A percentile compares a stretch with the other conserved stretches of the same genome.
These are phyloP conservation scores for Arthrinium puccinioides DNA, from an alignment of 2,329 filamentous ascomycete genomes.

Conservation along the genomic window DNA sequence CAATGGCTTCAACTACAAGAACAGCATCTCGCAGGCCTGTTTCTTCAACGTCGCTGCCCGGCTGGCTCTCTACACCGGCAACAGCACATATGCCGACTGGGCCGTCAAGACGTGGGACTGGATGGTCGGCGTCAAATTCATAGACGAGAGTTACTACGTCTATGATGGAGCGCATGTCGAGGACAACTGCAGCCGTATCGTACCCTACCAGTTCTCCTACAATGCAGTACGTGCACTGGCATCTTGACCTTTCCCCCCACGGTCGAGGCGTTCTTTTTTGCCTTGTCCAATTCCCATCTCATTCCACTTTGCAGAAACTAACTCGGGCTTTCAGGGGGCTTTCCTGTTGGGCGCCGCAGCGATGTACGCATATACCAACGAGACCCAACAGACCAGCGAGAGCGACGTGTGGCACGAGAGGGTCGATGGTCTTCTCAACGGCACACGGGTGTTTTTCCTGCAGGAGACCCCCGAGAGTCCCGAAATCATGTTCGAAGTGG, in stretches of 20 bases:
- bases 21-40: conserved; percentile 55
- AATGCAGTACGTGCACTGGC: conserved; percentile 36
- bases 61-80: conserved; percentile 69
- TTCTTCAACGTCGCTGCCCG: conserved; percentile 60
- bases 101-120: conserved; percentile 67
- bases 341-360: conserved; percentile 60
- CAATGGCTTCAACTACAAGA: conserved; percentile 73
- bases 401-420: conserved; percentile 49
- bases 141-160: conserved; percentile 52
- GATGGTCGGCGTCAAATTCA: conserved; percentile 50
- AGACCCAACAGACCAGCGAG: conserved; percentile 17
- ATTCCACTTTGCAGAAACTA: neutral
- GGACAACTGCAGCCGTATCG: conserved; percentile 49
- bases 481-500: conserved; percentile 53
- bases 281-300: no score
- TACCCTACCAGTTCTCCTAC: conserved; percentile 61
- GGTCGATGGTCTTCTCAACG: conserved; percentile 48
- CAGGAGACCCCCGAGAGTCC: conserved; percentile 34
- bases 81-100: conserved; percentile 71
- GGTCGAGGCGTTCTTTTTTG: no score
- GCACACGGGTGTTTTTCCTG: conserved; percentile 44
- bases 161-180: conserved; percentile 55
- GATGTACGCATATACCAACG: conserved; percentile 57
- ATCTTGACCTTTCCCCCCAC: no score
- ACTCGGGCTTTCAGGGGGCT: conserved; percentile 32